phyloP scores from a whole-genome alignment of 257 asterid species.

The Asclepias syriaca region DNA sequence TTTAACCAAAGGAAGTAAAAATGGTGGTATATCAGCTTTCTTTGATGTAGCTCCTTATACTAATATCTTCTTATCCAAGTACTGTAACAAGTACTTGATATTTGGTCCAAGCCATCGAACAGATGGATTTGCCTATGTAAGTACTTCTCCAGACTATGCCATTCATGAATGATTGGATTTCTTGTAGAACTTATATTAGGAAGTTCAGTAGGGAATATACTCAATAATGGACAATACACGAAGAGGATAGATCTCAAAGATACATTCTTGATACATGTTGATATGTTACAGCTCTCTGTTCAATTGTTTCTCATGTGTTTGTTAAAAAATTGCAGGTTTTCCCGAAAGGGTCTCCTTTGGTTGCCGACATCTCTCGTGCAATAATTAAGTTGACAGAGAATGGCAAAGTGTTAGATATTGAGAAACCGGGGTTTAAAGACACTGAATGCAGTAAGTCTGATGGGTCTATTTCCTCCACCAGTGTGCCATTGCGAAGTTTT shows the following conservation, averaged over 20 bases:
- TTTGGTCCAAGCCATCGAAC: constrained; percentile 40
- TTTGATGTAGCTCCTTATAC: constrained; percentile 45
- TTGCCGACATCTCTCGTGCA: neutral
- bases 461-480: neutral
- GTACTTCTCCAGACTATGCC: neutral
- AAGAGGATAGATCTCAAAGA: neutral
- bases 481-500: neutral
- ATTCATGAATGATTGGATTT: neutral
- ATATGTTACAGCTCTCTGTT: neutral
- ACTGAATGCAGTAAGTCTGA: neutral
- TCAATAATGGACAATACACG: neutral
- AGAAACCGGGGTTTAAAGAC: neutral
- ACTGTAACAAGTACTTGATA: constrained; percentile 34
- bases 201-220: neutral
- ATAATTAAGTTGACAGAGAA: neutral
- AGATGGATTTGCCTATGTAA: constrained; percentile 45
- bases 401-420: neutral
- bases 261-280: neutral
- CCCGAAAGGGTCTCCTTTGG: neutral
- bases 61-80: constrained; percentile 21
- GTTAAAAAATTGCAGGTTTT: neutral
- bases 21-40: constrained; percentile 41
- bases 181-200: neutral
- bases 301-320: neutral
- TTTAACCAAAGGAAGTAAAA: constrained; percentile 26